Percentiles rank a stretch among this genome's conserved stretches.
Evolutionary conservation across 164 flowering plant species (phyloP).

Genomic region (Amborella trichopoda): DNA sequence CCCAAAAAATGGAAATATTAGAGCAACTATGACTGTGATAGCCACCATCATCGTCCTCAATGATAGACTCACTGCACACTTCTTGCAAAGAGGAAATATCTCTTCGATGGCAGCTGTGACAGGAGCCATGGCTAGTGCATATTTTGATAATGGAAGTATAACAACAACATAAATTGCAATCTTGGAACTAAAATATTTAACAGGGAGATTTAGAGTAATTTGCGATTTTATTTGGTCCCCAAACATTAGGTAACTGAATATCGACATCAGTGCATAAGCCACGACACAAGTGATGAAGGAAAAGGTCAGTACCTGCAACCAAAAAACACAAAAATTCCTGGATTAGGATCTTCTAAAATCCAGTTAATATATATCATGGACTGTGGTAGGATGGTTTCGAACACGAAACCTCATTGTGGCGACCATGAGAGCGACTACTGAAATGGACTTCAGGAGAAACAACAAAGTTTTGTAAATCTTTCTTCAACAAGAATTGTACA

Average conservation of each 20-base stretch:
- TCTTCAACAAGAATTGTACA: no score
- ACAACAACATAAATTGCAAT: conserved; percentile 18
- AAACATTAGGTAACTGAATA: conserved; percentile 19
- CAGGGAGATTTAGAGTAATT: conserved; percentile 13
- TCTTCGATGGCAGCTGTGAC: conserved; percentile 5
- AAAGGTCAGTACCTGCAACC: conserved; percentile 7
- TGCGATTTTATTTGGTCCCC: conserved; percentile 7
- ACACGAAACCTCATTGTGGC: no score
- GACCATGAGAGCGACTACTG: no score
- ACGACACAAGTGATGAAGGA: conserved; percentile 1
- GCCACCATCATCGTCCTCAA: neutral
- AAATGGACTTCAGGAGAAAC: no score
- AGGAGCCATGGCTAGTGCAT: conserved; percentile 13
- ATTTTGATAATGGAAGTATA: conserved; percentile 15
- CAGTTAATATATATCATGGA: no score
- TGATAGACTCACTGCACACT: neutral
- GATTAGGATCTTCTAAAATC: no score
- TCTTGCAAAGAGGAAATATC: neutral
- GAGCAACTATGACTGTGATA: neutral
- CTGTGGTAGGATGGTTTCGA: no score
- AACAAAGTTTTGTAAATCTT: no score
- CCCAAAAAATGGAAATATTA: conserved; percentile 1
- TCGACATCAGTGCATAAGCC: neutral
- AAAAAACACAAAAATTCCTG: no score
- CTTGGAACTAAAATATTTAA: conserved; percentile 9